Base-by-base conservation (phyloP, 169 alveolate species). In the Eimeria tenella region DNA sequence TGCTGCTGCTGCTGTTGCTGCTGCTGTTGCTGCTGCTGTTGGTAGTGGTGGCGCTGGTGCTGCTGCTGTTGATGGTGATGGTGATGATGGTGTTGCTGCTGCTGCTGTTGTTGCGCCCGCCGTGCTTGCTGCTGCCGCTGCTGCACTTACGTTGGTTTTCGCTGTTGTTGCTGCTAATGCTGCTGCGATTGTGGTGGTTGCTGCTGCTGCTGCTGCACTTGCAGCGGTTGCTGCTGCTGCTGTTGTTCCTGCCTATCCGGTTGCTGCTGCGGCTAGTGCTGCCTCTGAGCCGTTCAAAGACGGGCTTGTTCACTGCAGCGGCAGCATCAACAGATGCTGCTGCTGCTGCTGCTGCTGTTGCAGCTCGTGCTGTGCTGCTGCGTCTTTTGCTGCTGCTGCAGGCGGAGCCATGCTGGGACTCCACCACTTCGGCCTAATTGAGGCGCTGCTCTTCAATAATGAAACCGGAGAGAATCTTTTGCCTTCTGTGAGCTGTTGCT, bases 351-450 rank as follows among this genome's bases (percentile, higher is more conserved):
- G 83, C 83, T 73, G 83, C 50, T 82, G 71, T 3, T 9, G 71
- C 90, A 11, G 56, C 55, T 6, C 15, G 23, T 31, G 65, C 73
- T 42, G n/a, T 13, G 50, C n/a, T 25, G 56, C 86, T 49, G 53
- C 31, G 53, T 52, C 83, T 75, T 25, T 23, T 87, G 81, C 70
- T 42, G 86, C 55, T 84, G 55, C 42, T 21, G 7, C 91, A 81
- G 90, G 94, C 11, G 96, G 95, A 55, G 94, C 95, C 21, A 21
- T 70, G 62, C 68, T 95, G 25, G 95, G 88, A 4, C 91, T 93
- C 21, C 90, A 77, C 50, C 94, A 68, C 74, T 86, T 94, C 52
- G 94, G 89, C 63, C 86, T 84, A 15, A 13, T 86, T 56, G 95
- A 94, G 63, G 94, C 94, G 31, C 71, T 52, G 52, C 93, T 86